These are phyloP conservation scores for Alternaria incomplexa DNA, from an alignment of 2,329 filamentous ascomycete species.

Conservation along the genomic window DNA sequence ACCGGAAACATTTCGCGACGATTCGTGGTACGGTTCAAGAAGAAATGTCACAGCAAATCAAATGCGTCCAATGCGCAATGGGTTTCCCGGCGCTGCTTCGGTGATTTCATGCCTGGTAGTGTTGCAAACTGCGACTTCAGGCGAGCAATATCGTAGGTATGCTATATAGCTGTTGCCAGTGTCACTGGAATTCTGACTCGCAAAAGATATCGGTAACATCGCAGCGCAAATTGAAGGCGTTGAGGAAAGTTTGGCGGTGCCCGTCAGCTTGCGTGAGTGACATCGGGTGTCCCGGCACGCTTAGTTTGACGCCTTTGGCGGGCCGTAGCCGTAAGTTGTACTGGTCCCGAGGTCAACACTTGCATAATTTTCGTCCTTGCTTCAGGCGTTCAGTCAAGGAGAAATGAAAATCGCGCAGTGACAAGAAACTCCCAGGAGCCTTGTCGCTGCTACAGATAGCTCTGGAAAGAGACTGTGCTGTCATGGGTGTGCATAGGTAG, in stretches of 20 bases:
- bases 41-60: background rate
- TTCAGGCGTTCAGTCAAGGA: background rate
- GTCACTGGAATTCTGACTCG: background rate
- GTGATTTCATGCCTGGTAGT: background rate
- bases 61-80: background rate
- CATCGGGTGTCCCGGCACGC: conserved; percentile 1
- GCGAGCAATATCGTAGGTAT: background rate
- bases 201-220: background rate
- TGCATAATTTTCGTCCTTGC: background rate
- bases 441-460: background rate
- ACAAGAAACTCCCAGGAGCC: background rate
- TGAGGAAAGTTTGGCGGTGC: background rate
- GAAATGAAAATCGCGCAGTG: background rate
- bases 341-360: background rate
- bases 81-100: conserved; percentile 5
- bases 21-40: background rate
- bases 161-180: background rate
- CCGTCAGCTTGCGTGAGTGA: background rate
- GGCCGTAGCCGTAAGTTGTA: conserved; percentile 1
- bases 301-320: background rate
- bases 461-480: background rate
- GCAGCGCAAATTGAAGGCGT: background rate
- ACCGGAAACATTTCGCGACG: background rate
- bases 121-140: background rate
- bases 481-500: background rate